Percentiles rank a stretch among this genome's conserved stretches.
These are phyloP conservation scores for Pyricularia pennisetigena DNA, from an alignment of 2,329 filamentous ascomycete genomes.

Conservation along the genomic window DNA sequence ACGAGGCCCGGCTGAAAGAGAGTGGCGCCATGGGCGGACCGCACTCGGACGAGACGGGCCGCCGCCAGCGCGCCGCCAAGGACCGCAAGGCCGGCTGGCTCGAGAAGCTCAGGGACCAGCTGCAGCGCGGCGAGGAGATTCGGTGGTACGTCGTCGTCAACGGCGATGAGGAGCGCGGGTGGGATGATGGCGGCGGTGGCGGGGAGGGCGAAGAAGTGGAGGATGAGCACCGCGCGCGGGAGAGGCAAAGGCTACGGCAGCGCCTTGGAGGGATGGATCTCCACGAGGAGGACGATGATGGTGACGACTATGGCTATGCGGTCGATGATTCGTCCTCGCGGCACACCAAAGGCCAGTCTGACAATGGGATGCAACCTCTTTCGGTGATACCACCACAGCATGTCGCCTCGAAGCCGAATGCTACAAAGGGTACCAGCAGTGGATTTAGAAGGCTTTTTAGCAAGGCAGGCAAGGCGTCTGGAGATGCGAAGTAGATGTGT, in stretches of 20 bases:
- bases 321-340: neutral
- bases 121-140: slow-evolving; percentile 46
- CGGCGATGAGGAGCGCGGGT: slow-evolving; percentile 47
- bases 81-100: slow-evolving; percentile 36
- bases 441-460: neutral
- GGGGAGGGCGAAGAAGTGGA: slow-evolving; percentile 16
- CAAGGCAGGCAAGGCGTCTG: neutral
- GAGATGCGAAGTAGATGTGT: neutral
- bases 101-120: slow-evolving; percentile 42
- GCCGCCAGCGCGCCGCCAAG: slow-evolving; percentile 19
- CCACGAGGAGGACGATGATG: neutral
- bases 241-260: slow-evolving; percentile 7
- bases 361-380: neutral
- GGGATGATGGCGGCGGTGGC: slow-evolving; percentile 15
- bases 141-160: slow-evolving; percentile 56
- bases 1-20: slow-evolving; percentile 31
- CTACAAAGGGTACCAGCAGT: neutral
- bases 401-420: neutral
- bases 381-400: neutral
- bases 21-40: slow-evolving; percentile 22
- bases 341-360: neutral
- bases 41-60: slow-evolving; percentile 26
- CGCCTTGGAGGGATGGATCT: slow-evolving; percentile 7
- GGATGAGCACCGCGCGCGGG: slow-evolving; percentile 10
- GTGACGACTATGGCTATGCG: neutral